phyloP scores from a whole-genome alignment of 2,329 filamentous ascomycete species.

The Coniochaeta pulveracea region DNA sequence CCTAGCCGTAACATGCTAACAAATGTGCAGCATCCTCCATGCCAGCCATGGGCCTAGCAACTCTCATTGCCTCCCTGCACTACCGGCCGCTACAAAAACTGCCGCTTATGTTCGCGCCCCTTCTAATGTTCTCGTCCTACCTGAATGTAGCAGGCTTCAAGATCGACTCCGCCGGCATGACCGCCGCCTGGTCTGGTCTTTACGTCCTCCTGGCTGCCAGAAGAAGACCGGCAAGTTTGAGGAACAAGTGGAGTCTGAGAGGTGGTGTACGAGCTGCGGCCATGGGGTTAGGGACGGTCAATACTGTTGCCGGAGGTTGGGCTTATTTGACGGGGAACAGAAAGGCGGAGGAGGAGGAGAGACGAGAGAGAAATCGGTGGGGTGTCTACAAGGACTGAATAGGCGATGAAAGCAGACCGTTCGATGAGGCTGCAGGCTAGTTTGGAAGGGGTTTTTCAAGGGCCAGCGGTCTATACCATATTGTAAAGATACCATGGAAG shows the following conservation, averaged over 20 bases:
- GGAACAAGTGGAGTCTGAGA: constrained; percentile 29
- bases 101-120: constrained; percentile 37
- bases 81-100: constrained; percentile 38
- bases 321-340: constrained; percentile 41
- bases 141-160: constrained; percentile 48
- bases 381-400: constrained; percentile 18
- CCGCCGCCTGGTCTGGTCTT: constrained; percentile 44
- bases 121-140: constrained; percentile 45
- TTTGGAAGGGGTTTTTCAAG: no score
- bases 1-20: constrained; percentile 1
- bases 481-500: no score
- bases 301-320: constrained; percentile 37
- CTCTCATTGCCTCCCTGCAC: constrained; percentile 44
- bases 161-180: constrained; percentile 43
- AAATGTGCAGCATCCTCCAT: constrained; percentile 35
- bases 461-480: no score
- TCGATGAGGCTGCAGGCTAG: no score
- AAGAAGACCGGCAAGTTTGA: constrained; percentile 20
- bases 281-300: constrained; percentile 35
- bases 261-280: constrained; percentile 39
- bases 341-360: constrained; percentile 34
- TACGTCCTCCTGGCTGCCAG: constrained; percentile 45
- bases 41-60: constrained; percentile 42
- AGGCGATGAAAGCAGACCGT: no score
- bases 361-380: constrained; percentile 40